These are phyloP conservation scores for Microcera coccophila DNA, from an alignment of 2,329 filamentous ascomycete genomes.

Conservation along the genomic window DNA sequence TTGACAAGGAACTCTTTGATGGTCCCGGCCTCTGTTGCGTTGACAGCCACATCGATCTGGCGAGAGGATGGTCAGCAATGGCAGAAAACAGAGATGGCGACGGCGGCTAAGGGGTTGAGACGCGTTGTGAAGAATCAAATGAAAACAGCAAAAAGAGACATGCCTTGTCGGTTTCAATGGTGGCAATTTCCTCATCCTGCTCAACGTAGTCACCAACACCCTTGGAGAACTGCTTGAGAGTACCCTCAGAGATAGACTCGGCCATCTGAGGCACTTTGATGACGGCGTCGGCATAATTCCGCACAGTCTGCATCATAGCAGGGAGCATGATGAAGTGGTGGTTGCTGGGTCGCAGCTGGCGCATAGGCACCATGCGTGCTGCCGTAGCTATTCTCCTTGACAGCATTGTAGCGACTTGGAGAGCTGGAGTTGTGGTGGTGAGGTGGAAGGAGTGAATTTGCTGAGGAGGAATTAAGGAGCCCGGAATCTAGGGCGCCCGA, in stretches of 20 bases:
- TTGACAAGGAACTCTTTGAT: constrained; percentile 89
- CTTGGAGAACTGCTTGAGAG: constrained; percentile 92
- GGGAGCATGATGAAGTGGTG: constrained; percentile 41
- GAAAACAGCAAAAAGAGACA: constrained; percentile 10
- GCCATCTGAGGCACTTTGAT: constrained; percentile 98
- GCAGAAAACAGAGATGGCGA: too few relatives aligned
- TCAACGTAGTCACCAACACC: constrained; percentile 90
- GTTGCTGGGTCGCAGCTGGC: constrained; percentile 31
- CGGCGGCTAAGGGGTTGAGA: not conserved
- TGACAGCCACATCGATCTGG: constrained; percentile 94
- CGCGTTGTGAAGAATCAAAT: not conserved
- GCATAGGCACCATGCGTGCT: constrained; percentile 43
- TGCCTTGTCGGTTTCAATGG: constrained; percentile 98
- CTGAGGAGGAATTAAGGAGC: too few relatives aligned
- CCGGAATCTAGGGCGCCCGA: too few relatives aligned
- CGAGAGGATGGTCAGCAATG: constrained; percentile 6
- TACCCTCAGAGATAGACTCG: constrained; percentile 97
- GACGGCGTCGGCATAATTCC: constrained; percentile 70
- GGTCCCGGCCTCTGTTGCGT: constrained; percentile 83
- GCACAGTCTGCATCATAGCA: constrained; percentile 52
- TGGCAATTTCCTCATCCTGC: constrained; percentile 95
- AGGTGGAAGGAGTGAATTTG: constrained; percentile 16
- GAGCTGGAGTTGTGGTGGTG: not conserved
- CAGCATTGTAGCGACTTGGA: constrained; percentile 35
- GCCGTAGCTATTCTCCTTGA: constrained; percentile 42